These are phyloP conservation scores for Lactarius sanguifluus DNA, from an alignment of 768 basidiomycete genomes.

Conservation along the genomic window DNA sequence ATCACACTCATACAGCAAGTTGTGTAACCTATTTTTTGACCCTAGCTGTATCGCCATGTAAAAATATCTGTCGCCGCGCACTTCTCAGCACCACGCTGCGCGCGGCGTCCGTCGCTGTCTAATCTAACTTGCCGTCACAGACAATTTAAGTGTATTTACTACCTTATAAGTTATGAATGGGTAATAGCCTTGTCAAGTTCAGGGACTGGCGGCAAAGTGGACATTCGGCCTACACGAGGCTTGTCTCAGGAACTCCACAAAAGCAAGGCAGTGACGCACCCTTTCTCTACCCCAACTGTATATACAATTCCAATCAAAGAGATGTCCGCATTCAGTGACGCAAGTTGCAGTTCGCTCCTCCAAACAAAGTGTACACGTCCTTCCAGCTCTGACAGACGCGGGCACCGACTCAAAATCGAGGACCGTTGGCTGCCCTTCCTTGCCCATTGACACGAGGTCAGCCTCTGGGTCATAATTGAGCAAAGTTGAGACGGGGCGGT, in stretches of 20 bases:
- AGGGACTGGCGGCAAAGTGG: constrained; percentile 82
- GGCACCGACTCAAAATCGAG: constrained; percentile 61
- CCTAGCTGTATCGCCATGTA: constrained; percentile 26
- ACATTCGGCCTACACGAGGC: constrained; percentile 66
- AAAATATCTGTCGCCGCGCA: constrained; percentile 25
- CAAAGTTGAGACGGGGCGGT: constrained; percentile 57
- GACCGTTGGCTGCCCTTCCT: constrained; percentile 68
- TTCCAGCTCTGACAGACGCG: constrained; percentile 48
- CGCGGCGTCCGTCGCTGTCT: constrained; percentile 2
- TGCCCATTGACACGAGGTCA: constrained; percentile 55
- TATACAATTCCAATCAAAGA: constrained; percentile 90
- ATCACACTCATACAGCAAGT: constrained; percentile 94
- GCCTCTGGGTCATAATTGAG: constrained; percentile 55
- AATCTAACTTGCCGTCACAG: constrained; percentile 10
- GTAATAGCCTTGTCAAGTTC: constrained; percentile 64
- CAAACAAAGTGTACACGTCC: constrained; percentile 81
- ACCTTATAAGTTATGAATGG: constrained; percentile 78
- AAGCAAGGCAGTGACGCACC: constrained; percentile 40
- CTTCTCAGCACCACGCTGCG: constrained; percentile 6
- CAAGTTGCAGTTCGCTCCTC: constrained; percentile 82
- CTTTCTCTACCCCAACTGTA: constrained; percentile 89
- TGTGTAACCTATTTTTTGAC: constrained; percentile 31
- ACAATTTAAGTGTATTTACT: constrained; percentile 6
- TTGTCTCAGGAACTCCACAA: constrained; percentile 12
- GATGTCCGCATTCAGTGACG: constrained; percentile 84